A percentile compares a stretch with the other conserved stretches of the same genome.
Evolutionary conservation across 345 rosid genomes (phyloP).

Genomic region (Boechera stricta): DNA sequence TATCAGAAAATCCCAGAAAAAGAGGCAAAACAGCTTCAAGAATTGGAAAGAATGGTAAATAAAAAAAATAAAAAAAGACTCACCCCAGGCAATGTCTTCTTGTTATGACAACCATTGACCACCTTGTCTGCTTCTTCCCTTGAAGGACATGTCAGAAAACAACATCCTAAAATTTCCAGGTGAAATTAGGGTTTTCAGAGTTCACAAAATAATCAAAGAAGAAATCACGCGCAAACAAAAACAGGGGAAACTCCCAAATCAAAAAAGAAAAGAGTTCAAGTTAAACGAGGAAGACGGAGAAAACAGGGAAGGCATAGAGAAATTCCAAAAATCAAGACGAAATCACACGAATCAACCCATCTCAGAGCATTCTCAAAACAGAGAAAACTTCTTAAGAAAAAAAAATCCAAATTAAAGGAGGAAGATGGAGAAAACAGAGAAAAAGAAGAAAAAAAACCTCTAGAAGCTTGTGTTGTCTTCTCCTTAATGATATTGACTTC

Average conservation of each 20-base stretch:
- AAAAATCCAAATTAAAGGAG: not conserved
- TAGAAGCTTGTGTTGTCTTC: slow-evolving; percentile 79
- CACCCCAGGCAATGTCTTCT: slow-evolving; percentile 95
- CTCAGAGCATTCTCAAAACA: not conserved
- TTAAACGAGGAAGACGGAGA: slow-evolving; percentile 21
- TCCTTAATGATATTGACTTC: slow-evolving; percentile 98
- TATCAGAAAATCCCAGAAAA: slow-evolving; percentile 1
- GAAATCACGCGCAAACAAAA: slow-evolving; percentile 8
- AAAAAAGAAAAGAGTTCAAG: not conserved
- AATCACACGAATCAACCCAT: not conserved
- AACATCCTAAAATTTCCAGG: slow-evolving; percentile 62
- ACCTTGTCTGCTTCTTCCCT: slow-evolving; percentile 96
- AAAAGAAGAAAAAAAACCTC: slow-evolving; percentile 56
- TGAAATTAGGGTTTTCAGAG: slow-evolving; percentile 11
- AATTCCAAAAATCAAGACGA: slow-evolving; percentile 2
- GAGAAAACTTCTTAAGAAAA: not conserved
- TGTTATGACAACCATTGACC: slow-evolving; percentile 82
- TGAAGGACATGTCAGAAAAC: slow-evolving; percentile 90
- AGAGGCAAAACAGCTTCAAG: not conserved
- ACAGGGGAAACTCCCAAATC: slow-evolving; percentile 17
- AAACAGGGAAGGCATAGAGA: slow-evolving; percentile 16
- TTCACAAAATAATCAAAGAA: not conserved
- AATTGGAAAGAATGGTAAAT: not conserved
- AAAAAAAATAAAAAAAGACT: slow-evolving; percentile 28
- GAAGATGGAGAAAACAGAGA: slow-evolving; percentile 27